A percentile compares a stretch with the other conserved stretches of the same genome.
Evolutionary conservation across 192 early-diverging fungal genomes (phyloP).

Genomic region (Obelidium mucronatum): DNA sequence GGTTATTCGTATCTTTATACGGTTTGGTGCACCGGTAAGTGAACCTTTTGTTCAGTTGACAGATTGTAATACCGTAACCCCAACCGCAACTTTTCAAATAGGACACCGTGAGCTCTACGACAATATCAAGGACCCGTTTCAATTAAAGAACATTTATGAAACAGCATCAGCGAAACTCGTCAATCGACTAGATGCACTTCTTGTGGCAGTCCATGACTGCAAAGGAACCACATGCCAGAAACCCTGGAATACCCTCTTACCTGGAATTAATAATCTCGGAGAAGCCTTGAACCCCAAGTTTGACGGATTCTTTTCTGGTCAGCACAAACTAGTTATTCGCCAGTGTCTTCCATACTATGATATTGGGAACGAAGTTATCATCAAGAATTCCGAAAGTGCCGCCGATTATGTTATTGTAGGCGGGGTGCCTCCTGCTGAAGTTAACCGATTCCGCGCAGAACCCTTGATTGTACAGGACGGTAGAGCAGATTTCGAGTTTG

Average conservation of each 20-base stretch:
- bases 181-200: constrained; percentile 62
- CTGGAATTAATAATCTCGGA: constrained; percentile 47
- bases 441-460: too few relatives aligned
- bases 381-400: too few relatives aligned
- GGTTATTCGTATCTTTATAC: constrained; percentile 24
- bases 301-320: constrained; percentile 49
- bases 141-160: constrained; percentile 59
- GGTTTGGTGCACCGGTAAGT: constrained; percentile 31
- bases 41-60: too few relatives aligned
- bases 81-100: too few relatives aligned
- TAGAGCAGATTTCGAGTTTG: too few relatives aligned
- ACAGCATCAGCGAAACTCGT: constrained; percentile 40
- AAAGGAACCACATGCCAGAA: constrained; percentile 59
- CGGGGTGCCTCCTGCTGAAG: too few relatives aligned
- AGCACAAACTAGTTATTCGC: not conserved
- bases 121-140: constrained; percentile 66
- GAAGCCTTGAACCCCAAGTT: constrained; percentile 56
- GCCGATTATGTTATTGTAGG: too few relatives aligned
- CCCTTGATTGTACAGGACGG: too few relatives aligned
- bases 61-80: too few relatives aligned
- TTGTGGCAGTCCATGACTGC: constrained; percentile 52
- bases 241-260: constrained; percentile 63
- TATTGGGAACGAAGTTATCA: too few relatives aligned
- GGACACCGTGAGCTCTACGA: constrained; percentile 48
- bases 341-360: too few relatives aligned